phyloP scores from a whole-genome alignment of 257 asterid genomes.

The Thymus mandschuricus region DNA sequence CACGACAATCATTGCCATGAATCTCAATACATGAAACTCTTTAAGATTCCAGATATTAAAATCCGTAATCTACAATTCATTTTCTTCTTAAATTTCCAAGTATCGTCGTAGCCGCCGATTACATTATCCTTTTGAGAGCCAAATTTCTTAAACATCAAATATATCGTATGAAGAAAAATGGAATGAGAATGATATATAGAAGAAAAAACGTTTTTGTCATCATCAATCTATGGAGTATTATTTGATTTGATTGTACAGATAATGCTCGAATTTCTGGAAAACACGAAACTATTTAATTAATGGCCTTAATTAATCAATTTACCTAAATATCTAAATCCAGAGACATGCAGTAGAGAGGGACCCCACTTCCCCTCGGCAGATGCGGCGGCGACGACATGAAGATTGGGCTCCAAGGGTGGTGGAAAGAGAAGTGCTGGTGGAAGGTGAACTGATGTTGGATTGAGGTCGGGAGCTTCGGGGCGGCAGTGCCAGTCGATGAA shows the following conservation, averaged over 20 bases:
- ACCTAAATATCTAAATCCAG: slow-evolving; percentile 63
- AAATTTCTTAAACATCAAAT: too few species aligned
- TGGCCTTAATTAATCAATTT: background rate
- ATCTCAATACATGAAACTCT: too few species aligned
- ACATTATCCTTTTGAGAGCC: too few species aligned
- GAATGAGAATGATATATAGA: too few species aligned
- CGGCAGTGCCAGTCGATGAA: slow-evolving; percentile 97
- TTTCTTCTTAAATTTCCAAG: too few species aligned
- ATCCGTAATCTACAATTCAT: too few species aligned
- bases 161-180: too few species aligned
- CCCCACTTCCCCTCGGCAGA: slow-evolving; percentile 31
- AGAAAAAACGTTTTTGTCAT: slow-evolving; percentile 38
- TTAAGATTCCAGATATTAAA: too few species aligned
- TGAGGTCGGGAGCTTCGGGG: slow-evolving; percentile 53
- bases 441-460: slow-evolving; percentile 49
- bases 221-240: slow-evolving; percentile 41
- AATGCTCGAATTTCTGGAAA: slow-evolving; percentile 32
- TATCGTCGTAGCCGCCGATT: too few species aligned
- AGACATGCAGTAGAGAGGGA: slow-evolving; percentile 50
- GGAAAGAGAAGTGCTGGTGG: slow-evolving; percentile 35
- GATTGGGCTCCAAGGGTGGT: slow-evolving; percentile 59
- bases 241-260: slow-evolving; percentile 39
- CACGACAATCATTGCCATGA: too few species aligned
- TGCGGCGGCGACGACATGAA: slow-evolving; percentile 27
- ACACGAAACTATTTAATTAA: background rate